Evolutionary conservation across 2,329 filamentous ascomycete species (phyloP), one percentile per base, ranked within the genome.

Genomic region (Aquanectria penicillioides): DNA sequence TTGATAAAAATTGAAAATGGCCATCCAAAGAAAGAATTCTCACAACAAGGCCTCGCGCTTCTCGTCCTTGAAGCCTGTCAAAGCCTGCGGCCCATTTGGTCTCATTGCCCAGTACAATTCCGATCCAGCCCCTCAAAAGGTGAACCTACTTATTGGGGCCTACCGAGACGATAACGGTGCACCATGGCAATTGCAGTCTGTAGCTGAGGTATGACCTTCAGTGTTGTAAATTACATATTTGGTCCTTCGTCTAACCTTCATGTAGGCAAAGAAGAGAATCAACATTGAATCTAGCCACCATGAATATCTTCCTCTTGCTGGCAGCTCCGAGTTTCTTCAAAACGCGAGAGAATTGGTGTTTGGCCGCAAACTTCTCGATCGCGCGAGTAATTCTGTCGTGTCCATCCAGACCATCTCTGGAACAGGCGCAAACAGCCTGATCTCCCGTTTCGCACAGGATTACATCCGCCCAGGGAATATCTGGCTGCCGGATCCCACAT

Each of bases 321-420:
- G 47, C 15, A 40, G 18, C 34, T 9, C 17, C 4, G 26, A 50
- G 5, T n/a, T 50, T 1, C 47, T 50, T 20, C 17, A 31, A 17
- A 15, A 37, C 2, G 47, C 47, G 3, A 25, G 18, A 4, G 5
- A 28, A 7, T 13, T 50, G 5, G 17, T 50, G 4, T 37, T 50
- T 13, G 47, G 47, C 25, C n/a, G n/a, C 9, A 11, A 29, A 1
- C 17, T 50, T 1, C 11, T 40, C 3, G 17, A 31, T 5, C 18
- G 29, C n/a, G 12, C 26, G 7, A 6, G 17, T 17, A 17, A 40
- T 10, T 38, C 25, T 2, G 59, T 74, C 3, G 67, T 57, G 2
- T 75, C 73, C 3, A 62, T 76, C 13, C 75, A 77, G 53, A 75
- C 75, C 3, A 67, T 76, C 31, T 73, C 73, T 1, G 74, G 75